These are phyloP conservation scores for Helicostylum pulchrum DNA, from an alignment of 192 early-diverging fungal genomes.

Conservation along the genomic window DNA sequence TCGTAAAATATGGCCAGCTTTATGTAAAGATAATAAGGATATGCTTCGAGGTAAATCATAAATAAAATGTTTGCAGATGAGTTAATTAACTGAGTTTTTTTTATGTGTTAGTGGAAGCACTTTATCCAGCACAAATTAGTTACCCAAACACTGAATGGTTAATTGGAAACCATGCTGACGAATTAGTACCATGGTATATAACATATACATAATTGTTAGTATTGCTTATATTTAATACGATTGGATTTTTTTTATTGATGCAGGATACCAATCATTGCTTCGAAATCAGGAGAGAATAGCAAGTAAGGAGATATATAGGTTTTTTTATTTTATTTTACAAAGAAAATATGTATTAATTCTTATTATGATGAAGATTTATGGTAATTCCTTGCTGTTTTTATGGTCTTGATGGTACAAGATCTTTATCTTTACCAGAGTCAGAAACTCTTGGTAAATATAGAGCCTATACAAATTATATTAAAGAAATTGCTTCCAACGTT, in stretches of 20 bases:
- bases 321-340: too few species aligned
- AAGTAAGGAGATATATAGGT: constrained; percentile 35
- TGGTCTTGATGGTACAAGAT: constrained; percentile 59
- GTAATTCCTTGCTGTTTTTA: constrained; percentile 86
- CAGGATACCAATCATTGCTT: constrained; percentile 74
- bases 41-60: constrained; percentile 45
- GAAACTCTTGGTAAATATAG: constrained; percentile 64
- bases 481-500: constrained; percentile 46
- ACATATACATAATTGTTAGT: background rate
- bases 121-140: constrained; percentile 47
- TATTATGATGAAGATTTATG: constrained; percentile 51
- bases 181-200: constrained; percentile 71
- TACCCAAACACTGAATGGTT: constrained; percentile 68
- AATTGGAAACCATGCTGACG: constrained; percentile 89
- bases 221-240: constrained; percentile 10
- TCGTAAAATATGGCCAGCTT: constrained; percentile 74
- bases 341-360: constrained; percentile 1
- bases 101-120: constrained; percentile 47
- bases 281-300: constrained; percentile 40
- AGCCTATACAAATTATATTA: constrained; percentile 63
- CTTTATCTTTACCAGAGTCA: constrained; percentile 44
- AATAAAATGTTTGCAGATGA: constrained; percentile 3
- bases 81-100: constrained; percentile 17
- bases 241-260: background rate
- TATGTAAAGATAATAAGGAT: constrained; percentile 39